Base-by-base conservation (phyloP, 225 moss, liverwort and hornwort species). In the Polytrichum formosum region DNA sequence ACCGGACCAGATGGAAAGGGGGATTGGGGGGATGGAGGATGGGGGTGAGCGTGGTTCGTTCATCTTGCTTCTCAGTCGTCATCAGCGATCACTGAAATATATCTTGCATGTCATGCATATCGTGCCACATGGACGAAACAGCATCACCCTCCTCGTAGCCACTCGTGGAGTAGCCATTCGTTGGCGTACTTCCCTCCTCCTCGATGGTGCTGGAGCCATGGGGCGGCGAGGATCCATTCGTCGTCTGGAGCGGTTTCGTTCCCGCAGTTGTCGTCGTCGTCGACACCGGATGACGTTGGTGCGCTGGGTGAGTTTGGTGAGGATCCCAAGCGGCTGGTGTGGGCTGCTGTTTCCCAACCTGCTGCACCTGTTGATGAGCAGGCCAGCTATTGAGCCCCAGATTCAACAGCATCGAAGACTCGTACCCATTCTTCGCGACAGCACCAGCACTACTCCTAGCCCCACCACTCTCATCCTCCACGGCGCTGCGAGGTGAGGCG, bases 201-300 rank as follows among this genome's bases (percentile, higher is more conserved):
- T 87, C 87, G 5, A 87, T 81, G 10, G 87, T 87, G 59, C 87
- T 87, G 19, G 80, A 77, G 2, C 83, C 86, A 28, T 86, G 87
- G 5, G 83, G 83, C 5, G 87, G 78, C 4, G 83, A 83, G 2
- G 35, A 35, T 20, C 73, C 85, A 46, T 86, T 77, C 59, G 79
- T 85, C 7, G 18, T 28, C 26, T 61, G 35, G 5, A 30, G 31
- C 20, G 76, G 71, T 30, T 73, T 74, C 61, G 67, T 20, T 6
- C 67, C 74, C 31, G 31, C 1, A 30, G 30, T 29, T 29, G 5
- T 3, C 0, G 33, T 2, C 8, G 33, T 8, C 7, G 35, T 10
- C 1, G 35, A 35, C 35, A 35, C 9, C 35, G 35, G 35, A 9
- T 35, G 35, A 33, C 7, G 33, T 9, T 10, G 35, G 30, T 30